Percentiles rank a stretch among this genome's conserved stretches.
Conservation (phyloP, 129 eudicot species). For the Helianthus annuus region HanXRQr2.0-SUNRISE NC_035437.2:115857814-115858313, state of each 20-base stretch:
- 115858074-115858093: constrained; percentile 19
- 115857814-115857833: no score
- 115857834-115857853: no score
- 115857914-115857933: background rate
- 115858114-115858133: background rate
- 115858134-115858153: background rate
- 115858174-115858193: constrained; percentile 54
- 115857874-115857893: background rate
- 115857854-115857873: background rate
- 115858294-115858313: constrained; percentile 23
- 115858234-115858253: constrained; percentile 49
- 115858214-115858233: constrained; percentile 64
- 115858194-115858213: constrained; percentile 45
- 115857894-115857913: background rate
- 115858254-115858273: constrained; percentile 16
- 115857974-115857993: constrained; percentile 14
- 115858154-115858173: constrained; percentile 64
- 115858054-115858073: constrained; percentile 82
- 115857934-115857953: background rate
- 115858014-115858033: constrained; percentile 83
- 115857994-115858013: constrained; percentile 89
- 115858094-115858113: background rate
- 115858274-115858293: constrained; percentile 10
- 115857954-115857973: background rate
- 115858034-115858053: constrained; percentile 86